phyloP scores from a whole-genome alignment of 1,284 basidiomycete genomes.

The Tylopilus sp. region DNA sequence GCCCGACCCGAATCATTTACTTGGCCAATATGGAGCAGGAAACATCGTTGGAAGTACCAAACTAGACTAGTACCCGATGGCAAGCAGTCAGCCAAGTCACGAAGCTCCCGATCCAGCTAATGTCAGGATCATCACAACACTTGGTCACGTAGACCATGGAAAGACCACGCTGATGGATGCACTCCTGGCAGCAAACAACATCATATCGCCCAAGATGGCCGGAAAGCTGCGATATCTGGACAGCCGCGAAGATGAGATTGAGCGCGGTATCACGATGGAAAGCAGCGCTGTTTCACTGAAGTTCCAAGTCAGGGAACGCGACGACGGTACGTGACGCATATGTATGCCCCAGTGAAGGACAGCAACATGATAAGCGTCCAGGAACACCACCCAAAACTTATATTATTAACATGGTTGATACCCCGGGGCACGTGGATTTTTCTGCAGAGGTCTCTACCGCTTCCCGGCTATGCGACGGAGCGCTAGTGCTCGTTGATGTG shows the following conservation, averaged over 20 bases:
- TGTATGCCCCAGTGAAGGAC: conserved; percentile 26
- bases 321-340: conserved; percentile 37
- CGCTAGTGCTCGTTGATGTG: conserved; percentile 94
- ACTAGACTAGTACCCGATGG: conserved; percentile 14
- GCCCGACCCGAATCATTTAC: not conserved
- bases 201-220: conserved; percentile 92
- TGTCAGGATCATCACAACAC: conserved; percentile 74
- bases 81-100: conserved; percentile 17
- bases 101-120: conserved; percentile 51
- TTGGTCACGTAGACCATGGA: conserved; percentile 87
- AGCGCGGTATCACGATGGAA: conserved; percentile 99
- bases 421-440: conserved; percentile 98
- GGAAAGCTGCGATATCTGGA: conserved; percentile 97
- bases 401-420: conserved; percentile 94
- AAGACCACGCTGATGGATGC: conserved; percentile 96
- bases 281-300: conserved; percentile 88
- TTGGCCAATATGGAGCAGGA: not conserved
- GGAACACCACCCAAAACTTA: conserved; percentile 60
- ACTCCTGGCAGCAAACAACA: conserved; percentile 94
- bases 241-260: conserved; percentile 95
- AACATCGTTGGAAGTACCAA: not conserved
- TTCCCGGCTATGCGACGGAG: conserved; percentile 91
- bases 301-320: conserved; percentile 71
- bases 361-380: conserved; percentile 37
- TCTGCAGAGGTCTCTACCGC: conserved; percentile 96